These are phyloP conservation scores for Leccinum aurantiacum DNA, from an alignment of 768 basidiomycete species.

Conservation along the genomic window DNA sequence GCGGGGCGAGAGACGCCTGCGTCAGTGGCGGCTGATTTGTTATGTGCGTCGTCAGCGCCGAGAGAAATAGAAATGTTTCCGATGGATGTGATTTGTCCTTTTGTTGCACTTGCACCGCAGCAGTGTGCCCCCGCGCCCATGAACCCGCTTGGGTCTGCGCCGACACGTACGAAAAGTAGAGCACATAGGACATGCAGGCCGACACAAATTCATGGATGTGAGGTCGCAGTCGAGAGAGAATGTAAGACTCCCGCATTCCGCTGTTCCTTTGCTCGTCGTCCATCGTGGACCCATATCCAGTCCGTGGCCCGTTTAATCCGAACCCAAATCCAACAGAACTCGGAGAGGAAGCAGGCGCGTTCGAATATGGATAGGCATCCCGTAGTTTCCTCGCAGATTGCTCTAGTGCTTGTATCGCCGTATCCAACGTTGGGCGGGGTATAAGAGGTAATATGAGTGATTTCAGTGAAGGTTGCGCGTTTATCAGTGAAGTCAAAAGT, in stretches of 20 bases:
- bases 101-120: slow-evolving; percentile 49
- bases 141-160: slow-evolving; percentile 25
- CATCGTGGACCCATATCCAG: slow-evolving; percentile 34
- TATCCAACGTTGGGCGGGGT: slow-evolving; percentile 80
- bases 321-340: slow-evolving; percentile 36
- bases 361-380: slow-evolving; percentile 84
- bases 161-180: slow-evolving; percentile 72
- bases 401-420: slow-evolving; percentile 65
- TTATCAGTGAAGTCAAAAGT: slow-evolving; percentile 66
- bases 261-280: slow-evolving; percentile 28
- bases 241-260: slow-evolving; percentile 79
- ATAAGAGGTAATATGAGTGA: slow-evolving; percentile 71
- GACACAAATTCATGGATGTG: slow-evolving; percentile 77
- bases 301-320: slow-evolving; percentile 22
- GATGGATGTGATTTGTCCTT: slow-evolving; percentile 69
- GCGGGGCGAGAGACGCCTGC: slow-evolving; percentile 54
- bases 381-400: slow-evolving; percentile 70
- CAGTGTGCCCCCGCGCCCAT: slow-evolving; percentile 41
- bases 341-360: slow-evolving; percentile 35
- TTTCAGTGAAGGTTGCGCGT: slow-evolving; percentile 69
- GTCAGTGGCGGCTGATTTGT: slow-evolving; percentile 67
- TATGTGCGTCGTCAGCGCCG: slow-evolving; percentile 65
- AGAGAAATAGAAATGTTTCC: slow-evolving; percentile 73
- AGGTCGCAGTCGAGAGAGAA: slow-evolving; percentile 70
- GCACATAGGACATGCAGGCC: slow-evolving; percentile 76